Evolutionary conservation across 805 yeast species (phyloP).

Genomic region (Hanseniaspora singularis): DNA sequence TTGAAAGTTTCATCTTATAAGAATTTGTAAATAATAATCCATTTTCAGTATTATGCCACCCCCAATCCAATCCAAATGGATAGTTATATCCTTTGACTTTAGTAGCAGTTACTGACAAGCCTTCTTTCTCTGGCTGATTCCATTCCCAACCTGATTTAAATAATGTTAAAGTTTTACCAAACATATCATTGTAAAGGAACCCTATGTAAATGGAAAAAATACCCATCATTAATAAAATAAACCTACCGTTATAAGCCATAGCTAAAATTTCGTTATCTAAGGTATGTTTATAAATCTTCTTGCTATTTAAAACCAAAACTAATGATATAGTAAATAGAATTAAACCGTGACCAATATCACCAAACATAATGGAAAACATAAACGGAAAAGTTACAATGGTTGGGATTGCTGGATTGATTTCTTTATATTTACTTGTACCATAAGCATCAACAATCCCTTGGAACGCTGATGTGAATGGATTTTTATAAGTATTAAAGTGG

Average conservation of each 20-base stretch:
- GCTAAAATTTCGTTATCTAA: constrained; percentile 81
- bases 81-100: constrained; percentile 48
- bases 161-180: constrained; percentile 79
- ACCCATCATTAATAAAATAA: constrained; percentile 86
- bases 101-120: constrained; percentile 43
- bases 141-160: constrained; percentile 89
- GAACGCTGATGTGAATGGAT: constrained; percentile 86
- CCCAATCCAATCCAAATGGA: constrained; percentile 77
- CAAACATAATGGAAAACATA: constrained; percentile 98
- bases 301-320: constrained; percentile 61
- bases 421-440: constrained; percentile 85
- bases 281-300: constrained; percentile 50
- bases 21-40: constrained; percentile 82
- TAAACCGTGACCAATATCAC: constrained; percentile 94
- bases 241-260: constrained; percentile 91
- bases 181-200: constrained; percentile 80
- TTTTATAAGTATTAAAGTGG: constrained; percentile 62
- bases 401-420: constrained; percentile 91
- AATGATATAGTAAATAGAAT: constrained; percentile 65
- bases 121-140: constrained; percentile 60
- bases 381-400: constrained; percentile 94
- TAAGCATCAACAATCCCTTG: constrained; percentile 92
- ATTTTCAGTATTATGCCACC: constrained; percentile 97
- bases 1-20: constrained; percentile 92
- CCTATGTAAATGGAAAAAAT: constrained; percentile 92